phyloP scores from a whole-genome alignment of 2,329 filamentous ascomycete species.

The Verticillium tricorpus region DNA sequence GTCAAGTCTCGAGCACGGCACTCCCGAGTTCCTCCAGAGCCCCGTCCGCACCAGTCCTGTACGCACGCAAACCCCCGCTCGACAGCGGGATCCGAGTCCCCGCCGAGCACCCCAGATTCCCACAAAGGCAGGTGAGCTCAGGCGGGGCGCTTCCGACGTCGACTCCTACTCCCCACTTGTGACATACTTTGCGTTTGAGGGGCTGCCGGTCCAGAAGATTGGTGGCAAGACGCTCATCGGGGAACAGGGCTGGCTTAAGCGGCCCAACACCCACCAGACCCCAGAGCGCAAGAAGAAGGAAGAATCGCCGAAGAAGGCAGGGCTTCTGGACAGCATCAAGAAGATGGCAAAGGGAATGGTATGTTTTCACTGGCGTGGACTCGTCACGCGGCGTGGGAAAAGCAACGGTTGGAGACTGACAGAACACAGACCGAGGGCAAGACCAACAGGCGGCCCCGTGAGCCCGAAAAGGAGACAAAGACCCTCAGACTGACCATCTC shows the following conservation, averaged over 20 bases:
- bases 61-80: not conserved
- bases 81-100: not conserved
- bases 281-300: conserved; percentile 13
- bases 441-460: conserved; percentile 25
- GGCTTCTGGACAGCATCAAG: conserved; percentile 41
- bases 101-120: not conserved
- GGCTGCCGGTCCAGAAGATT: conserved; percentile 31
- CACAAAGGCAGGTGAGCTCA: conserved; percentile 7
- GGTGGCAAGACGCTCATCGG: conserved; percentile 50
- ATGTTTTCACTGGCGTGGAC: conserved; percentile 15
- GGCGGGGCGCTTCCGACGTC: conserved; percentile 11
- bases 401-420: not conserved
- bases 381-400: not conserved
- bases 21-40: not conserved
- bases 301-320: conserved; percentile 26
- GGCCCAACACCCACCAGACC: conserved; percentile 23
- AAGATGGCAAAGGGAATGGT: conserved; percentile 53
- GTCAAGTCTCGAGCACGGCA: not conserved
- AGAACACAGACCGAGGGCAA: conserved; percentile 31
- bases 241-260: conserved; percentile 53
- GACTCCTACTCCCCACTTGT: conserved; percentile 37
- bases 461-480: conserved; percentile 21
- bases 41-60: not conserved
- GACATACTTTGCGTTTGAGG: conserved; percentile 35
- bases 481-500: conserved; percentile 39